A percentile compares a stretch with the other conserved stretches of the same genome.
phyloP scores from a whole-genome alignment of 768 basidiomycete species.

The Auriscalpium orientale region DNA sequence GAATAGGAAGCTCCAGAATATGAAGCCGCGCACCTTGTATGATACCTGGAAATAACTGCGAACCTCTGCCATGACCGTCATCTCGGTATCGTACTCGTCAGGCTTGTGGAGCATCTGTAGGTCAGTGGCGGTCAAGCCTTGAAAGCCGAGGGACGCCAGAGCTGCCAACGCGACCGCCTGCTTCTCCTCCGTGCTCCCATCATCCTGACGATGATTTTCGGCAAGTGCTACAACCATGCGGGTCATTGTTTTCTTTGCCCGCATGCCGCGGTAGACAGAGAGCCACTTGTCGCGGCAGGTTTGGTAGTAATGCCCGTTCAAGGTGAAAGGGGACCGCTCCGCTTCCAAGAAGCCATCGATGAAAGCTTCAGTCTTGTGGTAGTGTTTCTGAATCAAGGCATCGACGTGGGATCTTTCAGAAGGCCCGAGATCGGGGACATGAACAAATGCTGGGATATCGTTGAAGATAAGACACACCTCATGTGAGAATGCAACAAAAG shows the following conservation, averaged over 20 bases:
- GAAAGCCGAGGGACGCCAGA: not conserved
- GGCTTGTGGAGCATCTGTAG: constrained; percentile 25
- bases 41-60: constrained; percentile 40
- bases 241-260: too few relatives aligned
- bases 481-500: not conserved
- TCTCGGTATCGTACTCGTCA: constrained; percentile 34
- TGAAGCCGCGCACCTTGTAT: constrained; percentile 29
- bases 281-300: too few relatives aligned
- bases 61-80: constrained; percentile 36
- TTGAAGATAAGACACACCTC: not conserved
- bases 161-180: not conserved
- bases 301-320: not conserved
- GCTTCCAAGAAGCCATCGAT: not conserved
- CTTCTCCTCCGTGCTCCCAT: too few relatives aligned
- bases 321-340: not conserved
- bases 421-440: not conserved
- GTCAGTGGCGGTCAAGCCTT: constrained; percentile 23
- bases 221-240: too few relatives aligned
- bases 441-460: not conserved
- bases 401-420: not conserved
- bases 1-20: not conserved
- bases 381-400: not conserved
- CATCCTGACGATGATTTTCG: too few relatives aligned
- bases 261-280: too few relatives aligned
- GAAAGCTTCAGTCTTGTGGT: not conserved